phyloP scores from a whole-genome alignment of 257 asterid species.

The Nicotiana benthamiana region DNA sequence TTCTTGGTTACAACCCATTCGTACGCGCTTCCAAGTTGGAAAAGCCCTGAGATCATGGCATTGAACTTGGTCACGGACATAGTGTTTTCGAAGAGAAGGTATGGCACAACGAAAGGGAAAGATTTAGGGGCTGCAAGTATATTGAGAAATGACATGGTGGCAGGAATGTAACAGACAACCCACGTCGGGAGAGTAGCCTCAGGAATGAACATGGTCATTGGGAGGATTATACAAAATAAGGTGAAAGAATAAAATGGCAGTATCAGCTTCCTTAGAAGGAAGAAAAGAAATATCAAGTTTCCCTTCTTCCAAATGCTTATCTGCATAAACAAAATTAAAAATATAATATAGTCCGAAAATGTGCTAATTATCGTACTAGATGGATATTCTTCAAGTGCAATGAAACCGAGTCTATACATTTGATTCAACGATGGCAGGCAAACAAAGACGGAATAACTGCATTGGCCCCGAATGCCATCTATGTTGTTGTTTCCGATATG shows the following conservation, averaged over 20 bases:
- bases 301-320: slow-evolving; percentile 42
- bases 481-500: slow-evolving; percentile 87
- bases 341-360: neutral
- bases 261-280: slow-evolving; percentile 62
- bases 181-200: slow-evolving; percentile 87
- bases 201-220: slow-evolving; percentile 89
- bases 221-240: slow-evolving; percentile 81
- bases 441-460: slow-evolving; percentile 92
- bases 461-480: slow-evolving; percentile 99
- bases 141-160: slow-evolving; percentile 67
- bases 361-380: neutral
- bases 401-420: slow-evolving; percentile 35
- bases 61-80: slow-evolving; percentile 96
- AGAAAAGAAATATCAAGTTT: slow-evolving; percentile 60
- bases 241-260: slow-evolving; percentile 94
- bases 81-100: slow-evolving; percentile 81
- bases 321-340: slow-evolving; percentile 19
- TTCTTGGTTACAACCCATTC: slow-evolving; percentile 97
- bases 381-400: neutral
- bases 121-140: slow-evolving; percentile 87
- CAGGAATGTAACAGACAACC: slow-evolving; percentile 85
- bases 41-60: slow-evolving; percentile 90
- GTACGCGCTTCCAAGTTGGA: slow-evolving; percentile 84
- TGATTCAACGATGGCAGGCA: slow-evolving; percentile 64
- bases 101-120: slow-evolving; percentile 86